Evolutionary conservation across 441 rosid genomes (phyloP), one percentile per base, ranked within the genome.

Genomic region (Syzygium syzygioides): DNA sequence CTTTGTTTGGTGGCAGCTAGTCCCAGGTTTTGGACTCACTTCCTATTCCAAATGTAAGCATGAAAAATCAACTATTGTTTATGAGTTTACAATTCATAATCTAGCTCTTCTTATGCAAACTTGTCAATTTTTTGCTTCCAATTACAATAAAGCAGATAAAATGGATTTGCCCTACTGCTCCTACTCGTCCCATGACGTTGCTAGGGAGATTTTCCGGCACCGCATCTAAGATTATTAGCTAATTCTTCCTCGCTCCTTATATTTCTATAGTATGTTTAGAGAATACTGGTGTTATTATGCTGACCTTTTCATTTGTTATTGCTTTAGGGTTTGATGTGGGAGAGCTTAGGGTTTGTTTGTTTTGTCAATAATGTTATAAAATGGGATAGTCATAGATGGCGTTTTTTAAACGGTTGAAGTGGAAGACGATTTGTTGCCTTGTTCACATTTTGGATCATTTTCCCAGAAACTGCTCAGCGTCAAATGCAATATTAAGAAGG

Each of bases 1-100:
- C 25, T 45, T 88, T 88, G 89, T 90, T 91, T 88, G 93, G 92
- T 88, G 92, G 93, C 95, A 96, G 97, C 91, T 94, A 94, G 92
- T 94, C 96, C 89, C 98, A 94, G 90, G 92, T 96, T 87, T 88
- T 96, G 94, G 98, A 96, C 89, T 88, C 94, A 84, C 96, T 96
- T 86, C 95, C 97, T 91, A 97, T 96, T 92, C 94, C 94, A 89
- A 96, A 41, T 92, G 98, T 95, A 94, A 93, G 97, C 79, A 88
- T 57, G 53, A 48, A n/a, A 54, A 85, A 19, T 30, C 68, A 45
- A 76, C n/a, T 79, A 45, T 34, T 83, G 17, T 53, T 86, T 19
- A 37, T 25, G 66, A 54, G 76, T 85, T 30, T 23, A 23, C 28
- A 26, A 20, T 3, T 26, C 30, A 55, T 80, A 30, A 87, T 88